Percentiles rank a stretch among this genome's conserved stretches.
Evolutionary conservation across 2,329 filamentous ascomycete species (phyloP).

Genomic region (Beauveria rudraprayagi): DNA sequence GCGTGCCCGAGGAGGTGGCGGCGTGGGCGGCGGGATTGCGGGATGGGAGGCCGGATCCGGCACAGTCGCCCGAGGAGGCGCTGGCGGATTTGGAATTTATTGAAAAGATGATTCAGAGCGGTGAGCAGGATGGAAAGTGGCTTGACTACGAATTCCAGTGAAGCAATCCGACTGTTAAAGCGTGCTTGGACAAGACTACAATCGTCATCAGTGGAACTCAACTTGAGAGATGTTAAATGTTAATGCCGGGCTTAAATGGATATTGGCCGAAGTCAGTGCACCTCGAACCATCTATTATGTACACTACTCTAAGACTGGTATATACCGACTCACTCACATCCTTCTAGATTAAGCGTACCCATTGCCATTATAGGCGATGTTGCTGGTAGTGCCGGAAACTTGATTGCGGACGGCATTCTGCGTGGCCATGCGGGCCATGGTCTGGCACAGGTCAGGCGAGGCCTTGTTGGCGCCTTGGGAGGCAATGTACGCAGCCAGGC

Average conservation of each 20-base stretch:
- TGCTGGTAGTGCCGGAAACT: constrained; percentile 29
- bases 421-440: constrained; percentile 29
- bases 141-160: constrained; percentile 33
- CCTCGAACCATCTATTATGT: background rate
- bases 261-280: background rate
- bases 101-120: constrained; percentile 42
- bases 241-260: too few species aligned
- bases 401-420: constrained; percentile 26
- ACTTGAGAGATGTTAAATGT: too few species aligned
- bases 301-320: background rate
- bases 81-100: constrained; percentile 53
- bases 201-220: background rate
- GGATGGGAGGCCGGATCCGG: constrained; percentile 38
- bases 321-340: background rate
- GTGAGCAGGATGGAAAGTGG: constrained; percentile 32
- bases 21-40: constrained; percentile 50
- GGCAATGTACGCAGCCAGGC: constrained; percentile 20
- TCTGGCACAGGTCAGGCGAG: constrained; percentile 13
- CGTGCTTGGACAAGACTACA: background rate
- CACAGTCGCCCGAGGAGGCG: constrained; percentile 49
- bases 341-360: background rate
- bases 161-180: too few species aligned
- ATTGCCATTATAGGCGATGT: constrained; percentile 38
- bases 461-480: constrained; percentile 23
- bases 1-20: constrained; percentile 51